These are phyloP conservation scores for Paracamarosporium sp. DNA, from an alignment of 2,329 filamentous ascomycete species.

Conservation along the genomic window DNA sequence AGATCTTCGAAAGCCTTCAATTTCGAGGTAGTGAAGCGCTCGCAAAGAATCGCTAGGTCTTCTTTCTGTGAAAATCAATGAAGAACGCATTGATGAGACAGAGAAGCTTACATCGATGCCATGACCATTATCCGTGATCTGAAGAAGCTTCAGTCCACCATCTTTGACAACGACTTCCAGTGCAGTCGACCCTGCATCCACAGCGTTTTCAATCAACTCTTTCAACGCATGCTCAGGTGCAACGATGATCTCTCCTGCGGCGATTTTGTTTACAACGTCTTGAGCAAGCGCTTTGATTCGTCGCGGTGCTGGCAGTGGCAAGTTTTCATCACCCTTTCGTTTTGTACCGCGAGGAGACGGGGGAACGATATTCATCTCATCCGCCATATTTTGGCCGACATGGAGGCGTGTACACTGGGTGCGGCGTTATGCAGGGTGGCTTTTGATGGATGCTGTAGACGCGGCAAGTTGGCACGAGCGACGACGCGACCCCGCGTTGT, in stretches of 20 bases:
- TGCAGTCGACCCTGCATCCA: slow-evolving; percentile 93
- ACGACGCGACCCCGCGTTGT: slow-evolving; percentile 29
- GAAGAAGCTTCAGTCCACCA: slow-evolving; percentile 89
- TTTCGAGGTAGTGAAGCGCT: slow-evolving; percentile 97
- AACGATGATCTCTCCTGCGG: slow-evolving; percentile 97
- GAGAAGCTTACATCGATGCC: slow-evolving; percentile 79
- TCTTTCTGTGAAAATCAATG: slow-evolving; percentile 69
- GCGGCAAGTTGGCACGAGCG: slow-evolving; percentile 16
- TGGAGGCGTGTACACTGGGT: not conserved
- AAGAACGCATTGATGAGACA: not conserved
- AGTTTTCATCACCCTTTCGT: slow-evolving; percentile 42
- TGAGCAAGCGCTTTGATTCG: slow-evolving; percentile 80
- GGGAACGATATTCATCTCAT: slow-evolving; percentile 36
- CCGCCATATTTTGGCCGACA: slow-evolving; percentile 26
- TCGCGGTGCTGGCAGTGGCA: slow-evolving; percentile 46
- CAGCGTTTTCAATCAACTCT: slow-evolving; percentile 94
- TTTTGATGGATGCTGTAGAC: slow-evolving; percentile 6
- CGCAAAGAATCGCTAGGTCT: slow-evolving; percentile 88
- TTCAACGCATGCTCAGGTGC: slow-evolving; percentile 96
- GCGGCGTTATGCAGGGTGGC: not conserved
- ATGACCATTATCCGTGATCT: slow-evolving; percentile 96
- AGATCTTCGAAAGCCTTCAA: slow-evolving; percentile 93
- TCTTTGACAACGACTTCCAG: slow-evolving; percentile 94
- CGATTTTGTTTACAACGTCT: slow-evolving; percentile 98
- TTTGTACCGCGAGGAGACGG: slow-evolving; percentile 43